A percentile compares a stretch with the other conserved stretches of the same genome.
Conservation (phyloP, 192 early-diverging fungal genomes). For the Lobosporangium transversale region DNA sequence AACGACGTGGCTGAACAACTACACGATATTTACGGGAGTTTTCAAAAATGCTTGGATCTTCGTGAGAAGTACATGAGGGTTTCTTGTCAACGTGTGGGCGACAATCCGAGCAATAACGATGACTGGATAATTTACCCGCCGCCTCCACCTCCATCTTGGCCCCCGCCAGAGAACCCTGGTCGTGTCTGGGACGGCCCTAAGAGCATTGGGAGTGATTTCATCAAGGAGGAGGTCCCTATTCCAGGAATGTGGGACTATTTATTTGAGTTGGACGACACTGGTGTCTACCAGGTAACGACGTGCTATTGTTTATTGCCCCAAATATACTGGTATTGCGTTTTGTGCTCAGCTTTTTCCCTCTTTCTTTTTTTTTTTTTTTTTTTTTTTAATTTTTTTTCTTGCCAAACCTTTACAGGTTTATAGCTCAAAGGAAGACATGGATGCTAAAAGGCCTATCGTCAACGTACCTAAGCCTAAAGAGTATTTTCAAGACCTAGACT, state of each 20-base stretch:
- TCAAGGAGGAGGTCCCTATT: conserved; percentile 50
- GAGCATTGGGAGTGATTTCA: conserved; percentile 56
- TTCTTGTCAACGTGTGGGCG: conserved; percentile 75
- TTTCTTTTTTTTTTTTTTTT: too few relatives aligned
- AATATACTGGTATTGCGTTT: neutral
- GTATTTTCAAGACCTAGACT: conserved; percentile 89
- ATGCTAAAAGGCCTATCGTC: conserved; percentile 45
- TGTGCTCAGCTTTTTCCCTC: too few relatives aligned
- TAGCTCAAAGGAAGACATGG: conserved; percentile 23
- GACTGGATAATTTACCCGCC: conserved; percentile 90
- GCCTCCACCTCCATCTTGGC: conserved; percentile 80
- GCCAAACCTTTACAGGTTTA: conserved; percentile 8
- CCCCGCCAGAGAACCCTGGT: conserved; percentile 27
- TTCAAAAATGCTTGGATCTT: conserved; percentile 80
- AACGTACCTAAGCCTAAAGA: conserved; percentile 79
- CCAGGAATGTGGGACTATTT: conserved; percentile 47
- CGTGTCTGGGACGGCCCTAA: conserved; percentile 46
- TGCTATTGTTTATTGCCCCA: neutral
- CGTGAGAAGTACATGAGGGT: conserved; percentile 86
- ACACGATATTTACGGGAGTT: conserved; percentile 63
- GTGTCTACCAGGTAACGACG: conserved; percentile 69
- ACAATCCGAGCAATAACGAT: conserved; percentile 85
- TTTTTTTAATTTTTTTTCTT: too few relatives aligned
- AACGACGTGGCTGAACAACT: conserved; percentile 71
- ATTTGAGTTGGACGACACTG: conserved; percentile 66